These are phyloP conservation scores for Chrysophaeum taylorii DNA, from an alignment of 352 stramenopile genomes.

Conservation along the genomic window DNA sequence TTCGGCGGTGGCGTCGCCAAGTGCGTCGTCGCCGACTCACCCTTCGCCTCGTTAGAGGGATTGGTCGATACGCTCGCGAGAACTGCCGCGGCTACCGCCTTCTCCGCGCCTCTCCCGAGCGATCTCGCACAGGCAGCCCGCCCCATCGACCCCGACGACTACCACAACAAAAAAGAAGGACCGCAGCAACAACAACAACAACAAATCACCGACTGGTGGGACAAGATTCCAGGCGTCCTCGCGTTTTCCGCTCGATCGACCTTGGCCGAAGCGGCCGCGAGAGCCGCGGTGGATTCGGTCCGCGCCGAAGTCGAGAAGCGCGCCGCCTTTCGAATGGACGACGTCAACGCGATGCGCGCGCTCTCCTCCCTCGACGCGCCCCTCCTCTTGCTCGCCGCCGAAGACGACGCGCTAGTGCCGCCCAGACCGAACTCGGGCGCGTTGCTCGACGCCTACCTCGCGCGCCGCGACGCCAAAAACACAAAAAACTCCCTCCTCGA, in stretches of 20 bases:
- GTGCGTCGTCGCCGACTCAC: slow-evolving; percentile 13
- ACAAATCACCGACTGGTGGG: too few relatives aligned
- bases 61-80: background rate
- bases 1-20: background rate
- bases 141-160: too few relatives aligned
- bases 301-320: background rate
- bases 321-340: background rate
- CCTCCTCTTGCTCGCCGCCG: background rate
- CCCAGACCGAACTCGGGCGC: background rate
- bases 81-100: background rate
- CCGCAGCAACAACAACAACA: too few relatives aligned
- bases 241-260: background rate
- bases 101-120: background rate
- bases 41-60: background rate
- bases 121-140: too few relatives aligned
- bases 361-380: background rate
- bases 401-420: background rate
- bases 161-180: too few relatives aligned
- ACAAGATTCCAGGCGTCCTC: too few relatives aligned
- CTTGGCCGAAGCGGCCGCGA: background rate
- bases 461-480: background rate
- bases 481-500: background rate
- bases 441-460: background rate
- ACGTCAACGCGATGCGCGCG: background rate
- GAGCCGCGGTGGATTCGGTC: background rate